Conservation (phyloP, 2,329 filamentous ascomycete species). For the Neonectria ditissima region DNA sequence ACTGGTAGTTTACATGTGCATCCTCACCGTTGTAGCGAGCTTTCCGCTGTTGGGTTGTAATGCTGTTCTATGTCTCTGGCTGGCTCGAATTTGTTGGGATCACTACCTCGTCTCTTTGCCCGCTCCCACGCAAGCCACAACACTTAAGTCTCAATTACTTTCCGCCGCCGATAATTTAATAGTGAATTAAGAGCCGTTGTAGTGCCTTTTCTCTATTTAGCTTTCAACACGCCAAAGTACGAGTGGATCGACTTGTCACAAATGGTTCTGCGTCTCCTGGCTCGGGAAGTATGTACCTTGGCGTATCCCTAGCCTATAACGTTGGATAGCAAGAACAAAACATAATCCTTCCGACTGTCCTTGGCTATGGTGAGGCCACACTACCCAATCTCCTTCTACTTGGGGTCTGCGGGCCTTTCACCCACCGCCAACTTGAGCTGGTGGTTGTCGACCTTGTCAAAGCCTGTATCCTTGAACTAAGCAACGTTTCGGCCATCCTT, state of each 20-base stretch:
- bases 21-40: neutral
- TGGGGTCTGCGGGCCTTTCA: slow-evolving; percentile 39
- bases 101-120: too few species aligned
- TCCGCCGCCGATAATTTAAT: too few species aligned
- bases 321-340: slow-evolving; percentile 44
- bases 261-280: slow-evolving; percentile 42
- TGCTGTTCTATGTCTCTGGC: too few species aligned
- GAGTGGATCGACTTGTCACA: slow-evolving; percentile 37
- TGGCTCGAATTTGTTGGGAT: too few species aligned
- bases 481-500: slow-evolving; percentile 36
- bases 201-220: too few species aligned
- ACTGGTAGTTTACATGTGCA: neutral
- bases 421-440: slow-evolving; percentile 43
- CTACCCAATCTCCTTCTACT: slow-evolving; percentile 41
- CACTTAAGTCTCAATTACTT: too few species aligned
- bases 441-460: slow-evolving; percentile 40
- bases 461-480: slow-evolving; percentile 42
- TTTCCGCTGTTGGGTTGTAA: neutral
- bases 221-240: slow-evolving; percentile 43
- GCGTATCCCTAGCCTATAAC: slow-evolving; percentile 44
- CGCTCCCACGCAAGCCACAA: too few species aligned
- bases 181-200: too few species aligned
- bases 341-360: slow-evolving; percentile 49
- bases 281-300: slow-evolving; percentile 40
- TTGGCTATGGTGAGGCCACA: slow-evolving; percentile 48